Conservation (phyloP, 352 stramenopile species). For the Phytophthora ohioensis region DNA sequence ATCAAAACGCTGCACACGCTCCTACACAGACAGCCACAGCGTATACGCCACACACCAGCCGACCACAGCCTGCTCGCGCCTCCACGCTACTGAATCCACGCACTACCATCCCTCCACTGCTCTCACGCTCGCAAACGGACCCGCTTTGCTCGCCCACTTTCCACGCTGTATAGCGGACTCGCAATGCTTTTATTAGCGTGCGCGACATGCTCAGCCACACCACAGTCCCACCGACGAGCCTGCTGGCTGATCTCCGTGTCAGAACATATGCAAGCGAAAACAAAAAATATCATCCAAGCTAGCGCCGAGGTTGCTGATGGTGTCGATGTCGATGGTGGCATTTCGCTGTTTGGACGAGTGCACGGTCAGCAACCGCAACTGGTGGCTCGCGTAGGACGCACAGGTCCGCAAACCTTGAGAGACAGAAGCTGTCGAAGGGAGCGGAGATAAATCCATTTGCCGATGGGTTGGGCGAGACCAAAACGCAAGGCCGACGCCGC, state of each 20-base stretch:
- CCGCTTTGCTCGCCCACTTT: neutral
- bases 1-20: neutral
- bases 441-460: too few relatives aligned
- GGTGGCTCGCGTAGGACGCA: too few relatives aligned
- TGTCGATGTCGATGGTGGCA: neutral
- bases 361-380: neutral
- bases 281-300: too few relatives aligned
- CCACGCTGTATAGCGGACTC: neutral
- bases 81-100: neutral
- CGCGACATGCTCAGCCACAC: neutral
- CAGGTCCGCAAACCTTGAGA: too few relatives aligned
- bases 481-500: too few relatives aligned
- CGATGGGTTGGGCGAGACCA: too few relatives aligned
- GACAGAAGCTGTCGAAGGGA: too few relatives aligned
- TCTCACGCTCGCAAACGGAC: neutral
- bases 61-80: neutral
- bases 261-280: too few relatives aligned
- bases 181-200: neutral
- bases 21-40: neutral
- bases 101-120: neutral
- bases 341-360: neutral
- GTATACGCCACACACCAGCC: neutral
- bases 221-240: neutral
- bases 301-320: too few relatives aligned
- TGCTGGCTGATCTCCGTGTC: too few relatives aligned